Conservation (phyloP, 306 rosid species). For the Quillaja saponaria region DNA sequence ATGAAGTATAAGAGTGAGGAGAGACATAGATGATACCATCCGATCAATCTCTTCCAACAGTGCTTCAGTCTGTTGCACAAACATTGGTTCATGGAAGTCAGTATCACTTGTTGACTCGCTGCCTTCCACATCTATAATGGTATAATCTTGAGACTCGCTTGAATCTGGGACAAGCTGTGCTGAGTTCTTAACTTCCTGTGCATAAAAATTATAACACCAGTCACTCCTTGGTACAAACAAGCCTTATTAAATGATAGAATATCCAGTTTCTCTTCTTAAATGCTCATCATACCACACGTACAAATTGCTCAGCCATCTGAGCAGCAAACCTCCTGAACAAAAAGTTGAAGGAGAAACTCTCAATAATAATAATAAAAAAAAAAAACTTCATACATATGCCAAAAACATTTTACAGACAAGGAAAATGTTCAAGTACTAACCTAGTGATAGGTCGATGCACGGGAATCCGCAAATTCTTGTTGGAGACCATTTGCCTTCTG, state of each 20-base stretch:
- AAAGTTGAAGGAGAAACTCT: not conserved
- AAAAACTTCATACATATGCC: not conserved
- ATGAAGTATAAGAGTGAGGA: not conserved
- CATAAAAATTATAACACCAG: conserved; percentile 6
- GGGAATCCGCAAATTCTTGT: conserved; percentile 28
- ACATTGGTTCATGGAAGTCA: conserved; percentile 50
- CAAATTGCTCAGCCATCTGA: conserved; percentile 40
- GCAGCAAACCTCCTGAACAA: conserved; percentile 45
- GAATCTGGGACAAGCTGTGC: conserved; percentile 22
- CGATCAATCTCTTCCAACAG: conserved; percentile 54
- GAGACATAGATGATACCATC: conserved; percentile 37
- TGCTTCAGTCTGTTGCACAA: conserved; percentile 63
- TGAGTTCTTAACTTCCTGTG: conserved; percentile 27
- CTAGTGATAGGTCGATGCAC: conserved; percentile 42
- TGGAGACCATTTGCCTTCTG: conserved; percentile 31
- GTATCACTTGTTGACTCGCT: conserved; percentile 21
- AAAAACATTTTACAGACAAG: conserved; percentile 6
- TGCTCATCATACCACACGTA: conserved; percentile 28
- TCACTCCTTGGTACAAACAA: not conserved
- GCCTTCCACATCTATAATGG: conserved; percentile 44
- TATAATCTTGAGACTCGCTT: conserved; percentile 35
- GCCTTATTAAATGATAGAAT: too few species aligned
- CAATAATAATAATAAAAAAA: not conserved
- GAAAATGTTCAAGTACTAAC: conserved; percentile 8
- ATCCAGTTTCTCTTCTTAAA: not conserved